A percentile compares a stretch with the other conserved stretches of the same genome.
phyloP scores from a whole-genome alignment of 2,329 filamentous ascomycete species.

The Salinomyces thailandicus region DNA sequence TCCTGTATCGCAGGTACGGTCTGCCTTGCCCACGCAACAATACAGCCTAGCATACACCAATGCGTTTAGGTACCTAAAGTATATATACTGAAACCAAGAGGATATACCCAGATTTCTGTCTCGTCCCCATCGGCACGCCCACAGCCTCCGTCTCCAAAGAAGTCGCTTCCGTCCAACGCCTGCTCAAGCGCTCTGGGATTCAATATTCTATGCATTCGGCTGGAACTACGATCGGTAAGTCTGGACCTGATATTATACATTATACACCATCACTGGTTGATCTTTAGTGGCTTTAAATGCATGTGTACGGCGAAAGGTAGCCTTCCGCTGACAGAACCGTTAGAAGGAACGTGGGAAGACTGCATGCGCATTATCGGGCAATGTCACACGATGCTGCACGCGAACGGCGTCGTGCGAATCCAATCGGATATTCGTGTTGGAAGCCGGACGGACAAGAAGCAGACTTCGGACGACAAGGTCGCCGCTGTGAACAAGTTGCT shows the following conservation, averaged over 20 bases:
- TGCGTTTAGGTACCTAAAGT: neutral
- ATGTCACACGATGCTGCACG: slow-evolving; percentile 64
- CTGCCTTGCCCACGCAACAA: neutral
- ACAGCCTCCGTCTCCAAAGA: slow-evolving; percentile 48
- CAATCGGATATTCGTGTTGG: slow-evolving; percentile 85
- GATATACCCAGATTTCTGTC: slow-evolving; percentile 61
- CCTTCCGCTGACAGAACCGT: too few relatives aligned
- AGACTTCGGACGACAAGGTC: slow-evolving; percentile 73
- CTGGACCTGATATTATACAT: too few relatives aligned
- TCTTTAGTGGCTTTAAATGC: too few relatives aligned
- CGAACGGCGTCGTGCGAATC: slow-evolving; percentile 66
- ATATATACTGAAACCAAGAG: neutral
- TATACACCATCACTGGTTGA: too few relatives aligned
- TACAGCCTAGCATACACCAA: neutral
- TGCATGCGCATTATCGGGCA: slow-evolving; percentile 81
- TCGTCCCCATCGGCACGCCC: slow-evolving; percentile 62
- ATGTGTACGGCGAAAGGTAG: too few relatives aligned
- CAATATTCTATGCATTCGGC: slow-evolving; percentile 86
- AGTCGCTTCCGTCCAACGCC: slow-evolving; percentile 76
- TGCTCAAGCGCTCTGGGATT: slow-evolving; percentile 71
- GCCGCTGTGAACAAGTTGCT: slow-evolving; percentile 46
- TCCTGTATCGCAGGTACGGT: slow-evolving; percentile 54
- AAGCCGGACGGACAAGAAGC: slow-evolving; percentile 75
- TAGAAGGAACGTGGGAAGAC: slow-evolving; percentile 84
- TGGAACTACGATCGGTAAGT: slow-evolving; percentile 78